Conservation (phyloP, 2,329 filamentous ascomycete genomes). For the Colletotrichum sp. region DNA sequence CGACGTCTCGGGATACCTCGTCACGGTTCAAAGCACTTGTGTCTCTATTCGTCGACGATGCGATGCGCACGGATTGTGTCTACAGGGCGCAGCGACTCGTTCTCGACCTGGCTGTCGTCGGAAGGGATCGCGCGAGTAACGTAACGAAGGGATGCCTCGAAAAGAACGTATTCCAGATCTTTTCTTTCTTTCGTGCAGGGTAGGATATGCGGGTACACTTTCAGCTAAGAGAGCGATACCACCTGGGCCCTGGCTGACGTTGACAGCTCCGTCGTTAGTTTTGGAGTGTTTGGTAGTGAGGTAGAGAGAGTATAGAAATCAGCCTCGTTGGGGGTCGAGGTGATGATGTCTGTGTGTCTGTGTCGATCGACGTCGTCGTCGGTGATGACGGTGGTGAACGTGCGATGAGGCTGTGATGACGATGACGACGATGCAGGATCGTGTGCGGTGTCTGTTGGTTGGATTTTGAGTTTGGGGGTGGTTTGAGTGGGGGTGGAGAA, state of each 20-base stretch:
- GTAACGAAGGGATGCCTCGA: conserved; percentile 18
- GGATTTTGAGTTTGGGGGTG: conserved; percentile 9
- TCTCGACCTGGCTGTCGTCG: conserved; percentile 22
- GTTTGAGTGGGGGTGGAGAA: conserved; percentile 31
- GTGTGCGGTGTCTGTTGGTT: conserved; percentile 19
- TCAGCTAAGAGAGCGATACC: conserved; percentile 19
- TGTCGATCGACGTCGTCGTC: background rate
- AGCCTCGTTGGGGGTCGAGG: background rate
- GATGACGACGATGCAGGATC: conserved; percentile 17
- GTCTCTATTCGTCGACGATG: conserved; percentile 23
- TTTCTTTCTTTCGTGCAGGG: conserved; percentile 33
- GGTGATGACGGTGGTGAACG: background rate
- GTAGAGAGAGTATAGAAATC: background rate
- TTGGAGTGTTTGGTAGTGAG: background rate
- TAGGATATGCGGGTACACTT: background rate
- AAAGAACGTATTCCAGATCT: conserved; percentile 50
- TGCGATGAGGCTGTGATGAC: background rate
- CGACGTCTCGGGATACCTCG: conserved; percentile 20
- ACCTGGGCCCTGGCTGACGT: background rate
- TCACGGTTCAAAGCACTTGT: conserved; percentile 20
- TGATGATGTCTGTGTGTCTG: background rate
- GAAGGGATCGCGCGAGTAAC: conserved; percentile 15
- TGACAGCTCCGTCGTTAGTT: conserved; percentile 12
- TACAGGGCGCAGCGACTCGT: conserved; percentile 24
- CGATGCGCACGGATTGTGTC: conserved; percentile 18